phyloP scores from a whole-genome alignment of 371 early-diverging fungal species.

The Mucor irregularis region DNA sequence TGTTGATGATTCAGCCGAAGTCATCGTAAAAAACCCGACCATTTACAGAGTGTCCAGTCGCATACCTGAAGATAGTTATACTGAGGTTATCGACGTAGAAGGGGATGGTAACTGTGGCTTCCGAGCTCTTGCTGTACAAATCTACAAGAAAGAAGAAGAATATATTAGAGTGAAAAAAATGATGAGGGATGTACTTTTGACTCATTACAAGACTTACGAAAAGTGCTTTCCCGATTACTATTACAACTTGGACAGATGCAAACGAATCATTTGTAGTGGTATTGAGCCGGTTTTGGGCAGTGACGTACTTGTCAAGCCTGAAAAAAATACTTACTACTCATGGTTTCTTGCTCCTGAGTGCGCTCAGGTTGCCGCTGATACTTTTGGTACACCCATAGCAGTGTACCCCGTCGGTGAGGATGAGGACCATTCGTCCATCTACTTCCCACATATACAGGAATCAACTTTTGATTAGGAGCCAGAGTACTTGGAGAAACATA shows the following conservation, averaged over 20 bases:
- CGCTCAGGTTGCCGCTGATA: neutral
- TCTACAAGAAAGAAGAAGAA: neutral
- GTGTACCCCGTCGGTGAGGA: too few species aligned
- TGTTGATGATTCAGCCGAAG: too few species aligned
- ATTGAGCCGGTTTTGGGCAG: neutral
- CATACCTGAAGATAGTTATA: neutral
- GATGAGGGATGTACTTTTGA: neutral
- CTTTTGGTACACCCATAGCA: neutral
- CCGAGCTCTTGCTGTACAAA: neutral
- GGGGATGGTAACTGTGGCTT: neutral
- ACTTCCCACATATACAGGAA: too few species aligned
- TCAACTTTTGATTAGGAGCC: too few species aligned
- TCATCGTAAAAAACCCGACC: too few species aligned
- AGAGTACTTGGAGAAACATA: too few species aligned
- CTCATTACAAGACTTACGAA: neutral
- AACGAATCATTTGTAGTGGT: neutral
- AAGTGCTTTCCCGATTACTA: neutral
- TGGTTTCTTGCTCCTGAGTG: neutral
- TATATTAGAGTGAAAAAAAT: neutral
- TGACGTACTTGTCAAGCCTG: neutral
- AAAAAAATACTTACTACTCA: too few species aligned
- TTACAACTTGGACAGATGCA: neutral
- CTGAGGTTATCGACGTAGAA: neutral
- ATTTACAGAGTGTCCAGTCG: neutral
- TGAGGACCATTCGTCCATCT: too few species aligned